Base-by-base conservation (phyloP, 495 filamentous ascomycete species). In the Entonaema liquescens region DNA sequence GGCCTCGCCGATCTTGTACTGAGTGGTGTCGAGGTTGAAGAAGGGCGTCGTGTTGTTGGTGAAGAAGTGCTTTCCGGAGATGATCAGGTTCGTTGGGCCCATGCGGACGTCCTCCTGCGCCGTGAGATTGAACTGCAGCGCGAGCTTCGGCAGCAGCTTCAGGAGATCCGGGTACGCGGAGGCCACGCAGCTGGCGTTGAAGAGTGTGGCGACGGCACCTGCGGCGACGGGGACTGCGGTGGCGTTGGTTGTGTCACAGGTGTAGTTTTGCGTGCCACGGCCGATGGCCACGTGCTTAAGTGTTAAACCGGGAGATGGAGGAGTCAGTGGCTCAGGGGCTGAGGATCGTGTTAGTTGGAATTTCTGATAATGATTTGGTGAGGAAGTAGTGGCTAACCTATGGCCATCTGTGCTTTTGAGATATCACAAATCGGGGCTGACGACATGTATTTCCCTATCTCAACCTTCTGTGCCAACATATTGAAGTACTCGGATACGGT, bases 251-350 rank as follows among this genome's bases (percentile, higher is more conserved):
- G 84, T 76, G 36, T 86, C 83, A 83, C 95, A 98, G 63, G 93
- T 94, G 80, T 97, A 98, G 85, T 98, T 97, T 83, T 98, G 87
- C 11, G 90, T 94, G 38, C 95, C 95, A 35, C 92, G 90, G 73
- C 95, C 95, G 55, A 98, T 83, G 73, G 89, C 93, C 31, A 97
- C 90, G 75, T 95, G 92, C 76, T 85, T 87, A 29, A 93, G 82
- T 0, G 59, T 79, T 13, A 92, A 80, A 57, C 88, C 90, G 8
- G 83, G 66, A 17, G 83, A 79, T 13, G 88, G 87, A 40, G 84
- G 60, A 7, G 89, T 88, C 6, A 95, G 83, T 44, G 83, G 79
- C 29, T 72, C 69, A 47, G 82, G 74, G 21, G 73, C 81, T 84
- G 62, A 28, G 50, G 17, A 31, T n/a, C 2, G 44, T 62, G 70